A percentile compares a stretch with the other conserved stretches of the same genome.
Conservation (phyloP, 164 flowering plant genomes). For the Houttuynia cordata region DNA sequence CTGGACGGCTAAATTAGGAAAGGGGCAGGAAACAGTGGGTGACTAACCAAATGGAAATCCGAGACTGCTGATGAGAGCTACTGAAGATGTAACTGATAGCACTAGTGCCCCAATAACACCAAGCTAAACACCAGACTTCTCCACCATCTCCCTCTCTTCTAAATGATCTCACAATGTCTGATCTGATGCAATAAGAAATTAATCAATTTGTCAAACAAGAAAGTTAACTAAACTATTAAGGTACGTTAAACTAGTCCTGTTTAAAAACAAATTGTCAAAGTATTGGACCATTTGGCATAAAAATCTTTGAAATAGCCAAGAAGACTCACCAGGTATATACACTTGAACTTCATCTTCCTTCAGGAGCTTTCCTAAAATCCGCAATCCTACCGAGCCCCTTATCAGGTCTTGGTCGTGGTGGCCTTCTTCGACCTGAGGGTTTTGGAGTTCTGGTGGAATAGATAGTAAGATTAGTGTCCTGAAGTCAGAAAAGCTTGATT, state of each 20-base stretch:
- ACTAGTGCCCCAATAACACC: conserved; percentile 81
- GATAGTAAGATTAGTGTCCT: background rate
- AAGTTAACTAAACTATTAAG: background rate
- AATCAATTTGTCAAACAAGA: background rate
- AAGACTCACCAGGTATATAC: too few species aligned
- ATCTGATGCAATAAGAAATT: background rate
- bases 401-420: too few species aligned
- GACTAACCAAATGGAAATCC: conserved; percentile 79
- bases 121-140: conserved; percentile 44
- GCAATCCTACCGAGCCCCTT: too few species aligned
- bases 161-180: background rate
- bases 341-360: too few species aligned
- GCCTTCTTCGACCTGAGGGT: too few species aligned
- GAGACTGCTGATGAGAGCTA: conserved; percentile 73
- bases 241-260: too few species aligned
- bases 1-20: background rate
- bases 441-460: background rate
- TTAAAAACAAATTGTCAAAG: too few species aligned
- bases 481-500: background rate
- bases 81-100: conserved; percentile 90
- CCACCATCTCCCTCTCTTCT: conserved; percentile 39
- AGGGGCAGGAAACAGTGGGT: background rate
- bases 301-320: too few species aligned
- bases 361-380: too few species aligned
- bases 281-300: too few species aligned